phyloP scores from a whole-genome alignment of 257 asterid species.

The Orobanche coerulescens region DNA sequence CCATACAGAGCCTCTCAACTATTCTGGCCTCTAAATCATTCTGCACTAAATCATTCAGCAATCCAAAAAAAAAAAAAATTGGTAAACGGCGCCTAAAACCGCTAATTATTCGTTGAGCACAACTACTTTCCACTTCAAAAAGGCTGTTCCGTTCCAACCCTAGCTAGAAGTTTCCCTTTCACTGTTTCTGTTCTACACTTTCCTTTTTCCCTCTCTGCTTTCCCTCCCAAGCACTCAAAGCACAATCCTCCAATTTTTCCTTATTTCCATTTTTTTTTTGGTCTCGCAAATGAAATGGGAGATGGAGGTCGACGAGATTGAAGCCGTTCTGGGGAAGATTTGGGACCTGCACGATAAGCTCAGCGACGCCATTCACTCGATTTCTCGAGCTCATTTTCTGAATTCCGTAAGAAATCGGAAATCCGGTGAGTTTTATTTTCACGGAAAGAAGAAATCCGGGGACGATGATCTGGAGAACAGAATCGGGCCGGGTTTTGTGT shows the following conservation, averaged over 20 bases:
- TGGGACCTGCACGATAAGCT: conserved; percentile 97
- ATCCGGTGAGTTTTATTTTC: conserved; percentile 33
- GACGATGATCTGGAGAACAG: conserved; percentile 29
- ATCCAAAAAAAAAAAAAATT: too few species aligned
- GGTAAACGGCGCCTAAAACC: too few species aligned
- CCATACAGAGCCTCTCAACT: too few species aligned
- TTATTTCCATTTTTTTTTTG: neutral
- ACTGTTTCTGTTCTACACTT: neutral
- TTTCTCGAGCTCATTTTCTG: conserved; percentile 75
- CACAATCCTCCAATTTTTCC: neutral
- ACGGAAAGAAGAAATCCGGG: conserved; percentile 29
- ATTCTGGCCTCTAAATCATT: too few species aligned
- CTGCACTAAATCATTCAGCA: too few species aligned
- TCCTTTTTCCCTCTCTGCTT: conserved; percentile 21
- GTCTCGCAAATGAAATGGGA: conserved; percentile 60
- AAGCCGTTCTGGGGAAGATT: conserved; percentile 74
- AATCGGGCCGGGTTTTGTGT: conserved; percentile 52
- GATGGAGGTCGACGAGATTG: conserved; percentile 83
- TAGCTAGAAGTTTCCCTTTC: conserved; percentile 1
- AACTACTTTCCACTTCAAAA: too few species aligned
- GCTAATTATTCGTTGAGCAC: too few species aligned
- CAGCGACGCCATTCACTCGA: conserved; percentile 89
- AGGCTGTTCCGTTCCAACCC: conserved; percentile 28
- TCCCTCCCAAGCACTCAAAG: conserved; percentile 25
- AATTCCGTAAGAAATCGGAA: conserved; percentile 50